phyloP scores from a whole-genome alignment of 257 asterid genomes.

The Solanum corneliomulleri region DNA sequence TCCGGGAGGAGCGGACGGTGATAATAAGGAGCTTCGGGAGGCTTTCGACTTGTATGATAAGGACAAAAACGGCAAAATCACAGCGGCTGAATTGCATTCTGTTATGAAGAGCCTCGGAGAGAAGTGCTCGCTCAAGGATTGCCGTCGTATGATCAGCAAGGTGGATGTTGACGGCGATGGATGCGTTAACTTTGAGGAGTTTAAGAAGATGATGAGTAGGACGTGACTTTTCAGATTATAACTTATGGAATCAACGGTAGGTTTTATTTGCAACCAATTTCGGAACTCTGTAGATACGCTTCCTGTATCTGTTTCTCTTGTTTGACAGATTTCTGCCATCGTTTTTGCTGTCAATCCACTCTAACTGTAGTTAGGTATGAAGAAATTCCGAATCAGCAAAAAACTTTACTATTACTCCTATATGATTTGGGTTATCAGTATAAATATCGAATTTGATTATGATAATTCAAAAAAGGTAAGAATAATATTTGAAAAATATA shows the following conservation, averaged over 20 bases:
- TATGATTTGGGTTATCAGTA: not conserved
- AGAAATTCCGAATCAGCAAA: not conserved
- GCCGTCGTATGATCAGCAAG: slow-evolving; percentile 60
- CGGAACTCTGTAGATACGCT: not conserved
- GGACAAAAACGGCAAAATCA: slow-evolving; percentile 79
- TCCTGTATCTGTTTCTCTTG: not conserved
- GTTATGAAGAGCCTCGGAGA: slow-evolving; percentile 60
- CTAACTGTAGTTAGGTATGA: not conserved
- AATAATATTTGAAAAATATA: not conserved
- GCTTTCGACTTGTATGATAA: slow-evolving; percentile 70
- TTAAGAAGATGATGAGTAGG: slow-evolving; percentile 74
- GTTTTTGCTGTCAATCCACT: not conserved
- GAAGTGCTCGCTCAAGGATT: slow-evolving; percentile 63
- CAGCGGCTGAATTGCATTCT: slow-evolving; percentile 55
- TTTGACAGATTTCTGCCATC: not conserved
- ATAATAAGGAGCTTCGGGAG: slow-evolving; percentile 53
- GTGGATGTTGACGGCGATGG: slow-evolving; percentile 92
- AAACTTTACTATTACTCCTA: not conserved
- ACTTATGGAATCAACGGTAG: not conserved
- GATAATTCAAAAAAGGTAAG: not conserved
- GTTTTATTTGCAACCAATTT: not conserved
- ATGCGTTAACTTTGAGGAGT: slow-evolving; percentile 76
- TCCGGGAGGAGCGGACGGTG: slow-evolving; percentile 16
- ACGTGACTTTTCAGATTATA: not conserved
- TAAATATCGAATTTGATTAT: not conserved